Evolutionary conservation across 371 early-diverging fungal species (phyloP).

Genomic region (Circinella minor): DNA sequence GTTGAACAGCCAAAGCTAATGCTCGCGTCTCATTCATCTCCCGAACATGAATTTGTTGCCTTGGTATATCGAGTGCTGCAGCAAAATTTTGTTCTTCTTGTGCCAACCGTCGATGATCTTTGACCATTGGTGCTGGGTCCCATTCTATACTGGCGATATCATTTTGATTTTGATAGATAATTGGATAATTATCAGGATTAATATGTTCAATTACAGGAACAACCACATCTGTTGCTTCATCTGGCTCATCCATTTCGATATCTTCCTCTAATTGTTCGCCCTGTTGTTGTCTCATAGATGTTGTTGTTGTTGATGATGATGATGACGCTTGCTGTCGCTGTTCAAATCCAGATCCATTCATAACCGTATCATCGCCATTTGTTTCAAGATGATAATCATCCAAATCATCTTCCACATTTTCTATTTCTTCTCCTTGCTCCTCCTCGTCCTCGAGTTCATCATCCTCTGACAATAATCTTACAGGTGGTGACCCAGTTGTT

Average conservation of each 20-base stretch:
- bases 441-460: conserved; percentile 13
- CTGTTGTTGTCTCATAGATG: neutral
- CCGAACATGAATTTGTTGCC: neutral
- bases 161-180: conserved; percentile 27
- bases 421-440: too few relatives aligned
- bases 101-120: conserved; percentile 34
- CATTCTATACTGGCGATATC: conserved; percentile 50
- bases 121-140: conserved; percentile 47
- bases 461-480: conserved; percentile 28
- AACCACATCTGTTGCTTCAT: conserved; percentile 8
- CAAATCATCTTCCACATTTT: conserved; percentile 32
- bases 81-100: conserved; percentile 32
- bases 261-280: conserved; percentile 25
- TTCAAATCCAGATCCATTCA: conserved; percentile 7
- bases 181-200: conserved; percentile 1
- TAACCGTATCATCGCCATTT: conserved; percentile 20
- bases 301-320: too few relatives aligned
- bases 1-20: conserved; percentile 14
- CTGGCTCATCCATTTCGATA: conserved; percentile 33
- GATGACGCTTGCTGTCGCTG: neutral
- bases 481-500: conserved; percentile 23
- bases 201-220: conserved; percentile 24
- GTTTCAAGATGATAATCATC: conserved; percentile 28
- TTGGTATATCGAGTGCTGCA: neutral
- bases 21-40: conserved; percentile 12